These are phyloP conservation scores for Debaryomycetaceae sp. DNA, from an alignment of 1,139 yeast species.

Conservation along the genomic window DNA sequence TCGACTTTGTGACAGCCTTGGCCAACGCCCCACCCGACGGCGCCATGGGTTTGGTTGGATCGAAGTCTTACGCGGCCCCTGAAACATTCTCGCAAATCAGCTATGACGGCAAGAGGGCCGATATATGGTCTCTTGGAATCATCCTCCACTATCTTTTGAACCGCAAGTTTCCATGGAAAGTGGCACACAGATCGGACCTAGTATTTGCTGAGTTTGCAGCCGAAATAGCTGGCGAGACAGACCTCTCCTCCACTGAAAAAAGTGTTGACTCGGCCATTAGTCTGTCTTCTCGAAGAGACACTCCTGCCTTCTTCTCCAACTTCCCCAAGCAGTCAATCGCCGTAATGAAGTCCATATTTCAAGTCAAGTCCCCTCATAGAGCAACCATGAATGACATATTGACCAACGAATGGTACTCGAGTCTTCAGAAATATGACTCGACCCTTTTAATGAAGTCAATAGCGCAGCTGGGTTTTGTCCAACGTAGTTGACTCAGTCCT, in stretches of 20 bases:
- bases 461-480: background rate
- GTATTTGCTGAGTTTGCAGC: slow-evolving; percentile 7
- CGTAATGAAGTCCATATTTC: background rate
- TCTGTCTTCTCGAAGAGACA: background rate
- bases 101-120: slow-evolving; percentile 41
- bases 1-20: slow-evolving; percentile 36
- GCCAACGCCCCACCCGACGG: slow-evolving; percentile 8
- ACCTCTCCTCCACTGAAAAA: background rate
- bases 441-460: background rate
- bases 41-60: slow-evolving; percentile 50
- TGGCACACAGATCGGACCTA: slow-evolving; percentile 23
- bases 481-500: background rate
- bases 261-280: background rate
- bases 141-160: slow-evolving; percentile 31
- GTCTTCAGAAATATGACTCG: slow-evolving; percentile 9
- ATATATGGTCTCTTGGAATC: slow-evolving; percentile 51
- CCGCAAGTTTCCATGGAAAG: slow-evolving; percentile 33
- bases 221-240: background rate
- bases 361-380: background rate
- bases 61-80: slow-evolving; percentile 45
- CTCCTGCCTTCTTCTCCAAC: background rate
- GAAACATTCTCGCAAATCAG: slow-evolving; percentile 34
- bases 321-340: background rate
- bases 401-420: slow-evolving; percentile 13
- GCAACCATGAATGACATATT: background rate